Base-by-base conservation (phyloP, 139 green algal species). In the Protoeuglena noctilucae region DNA sequence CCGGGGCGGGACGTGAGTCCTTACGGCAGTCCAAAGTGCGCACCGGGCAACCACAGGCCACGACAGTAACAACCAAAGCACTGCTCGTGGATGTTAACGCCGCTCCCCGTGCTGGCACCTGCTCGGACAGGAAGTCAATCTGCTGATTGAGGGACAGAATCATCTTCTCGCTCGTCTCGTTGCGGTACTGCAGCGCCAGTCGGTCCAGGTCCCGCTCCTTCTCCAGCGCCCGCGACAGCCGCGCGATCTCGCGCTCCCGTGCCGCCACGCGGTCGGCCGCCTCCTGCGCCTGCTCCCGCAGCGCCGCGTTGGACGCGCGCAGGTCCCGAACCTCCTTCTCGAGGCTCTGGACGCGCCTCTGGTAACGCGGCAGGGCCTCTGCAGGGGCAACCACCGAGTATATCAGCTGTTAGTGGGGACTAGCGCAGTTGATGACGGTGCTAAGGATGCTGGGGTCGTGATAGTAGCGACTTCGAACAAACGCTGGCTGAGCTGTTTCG, bases 71-170 rank as follows among this genome's bases (percentile, higher is more conserved):
- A n/a, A n/a, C n/a, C n/a, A n/a, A n/a, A n/a, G n/a, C n/a, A n/a
- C n/a, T n/a, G n/a, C n/a, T n/a, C n/a, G n/a, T n/a, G n/a, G n/a
- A n/a, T n/a, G n/a, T n/a, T n/a, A n/a, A n/a, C n/a, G n/a, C n/a
- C n/a, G n/a, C n/a, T n/a, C n/a, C n/a, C n/a, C n/a, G n/a, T n/a
- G n/a, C 54, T n/a, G 51, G 18, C 49, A 76, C 46, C 57, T 76
- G 63, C 14, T 19, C 40, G 6, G 53, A 60, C 34, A 76, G 65
- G 40, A 59, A 51, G 2, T 76, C 68, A 4, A 66, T 40, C 68
- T 78, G 74, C 51, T 71, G 56, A 31, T 76, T 80, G n/a, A 84
- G 70, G 64, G 79, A 71, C 56, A 81, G 58, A 27, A 84, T 78
- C 58, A 84, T 69, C 40, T 40, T 68, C 60, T 84, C 76, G 22